Evolutionary conservation across 768 basidiomycete species (phyloP).

Genomic region (Rossbeevera mucosa): DNA sequence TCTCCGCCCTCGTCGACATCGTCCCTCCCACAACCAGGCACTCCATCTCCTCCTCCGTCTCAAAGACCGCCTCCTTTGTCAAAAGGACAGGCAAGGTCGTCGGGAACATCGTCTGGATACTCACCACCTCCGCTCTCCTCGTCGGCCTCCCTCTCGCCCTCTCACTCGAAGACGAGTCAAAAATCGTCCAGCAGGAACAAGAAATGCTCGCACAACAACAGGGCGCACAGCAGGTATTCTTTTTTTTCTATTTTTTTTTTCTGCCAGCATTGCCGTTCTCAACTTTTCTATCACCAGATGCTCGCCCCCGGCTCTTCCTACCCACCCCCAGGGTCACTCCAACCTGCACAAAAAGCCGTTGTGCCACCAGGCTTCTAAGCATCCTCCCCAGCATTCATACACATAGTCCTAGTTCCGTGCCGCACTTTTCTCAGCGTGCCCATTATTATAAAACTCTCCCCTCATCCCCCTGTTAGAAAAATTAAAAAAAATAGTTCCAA

Average conservation of each 20-base stretch:
- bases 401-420: conserved; percentile 14
- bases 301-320: conserved; percentile 58
- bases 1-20: conserved; percentile 92
- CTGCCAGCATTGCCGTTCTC: conserved; percentile 4
- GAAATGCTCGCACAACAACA: conserved; percentile 92
- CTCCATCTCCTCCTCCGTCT: conserved; percentile 56
- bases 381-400: not conserved
- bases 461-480: conserved; percentile 16
- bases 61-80: conserved; percentile 57
- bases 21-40: conserved; percentile 88
- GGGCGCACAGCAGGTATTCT: conserved; percentile 81
- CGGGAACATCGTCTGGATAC: conserved; percentile 90
- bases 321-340: conserved; percentile 42
- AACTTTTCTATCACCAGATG: conserved; percentile 48
- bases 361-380: conserved; percentile 82
- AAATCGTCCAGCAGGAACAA: conserved; percentile 89
- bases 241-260: not conserved
- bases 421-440: conserved; percentile 19
- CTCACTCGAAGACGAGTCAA: conserved; percentile 93
- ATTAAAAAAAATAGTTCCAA: not conserved
- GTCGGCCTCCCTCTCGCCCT: conserved; percentile 92
- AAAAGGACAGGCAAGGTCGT: conserved; percentile 66
- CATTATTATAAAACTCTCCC: conserved; percentile 30
- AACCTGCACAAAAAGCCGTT: conserved; percentile 46
- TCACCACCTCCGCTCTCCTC: conserved; percentile 90